Base-by-base conservation (phyloP, 441 rosid genomes). In the Croton laevigatus region DNA sequence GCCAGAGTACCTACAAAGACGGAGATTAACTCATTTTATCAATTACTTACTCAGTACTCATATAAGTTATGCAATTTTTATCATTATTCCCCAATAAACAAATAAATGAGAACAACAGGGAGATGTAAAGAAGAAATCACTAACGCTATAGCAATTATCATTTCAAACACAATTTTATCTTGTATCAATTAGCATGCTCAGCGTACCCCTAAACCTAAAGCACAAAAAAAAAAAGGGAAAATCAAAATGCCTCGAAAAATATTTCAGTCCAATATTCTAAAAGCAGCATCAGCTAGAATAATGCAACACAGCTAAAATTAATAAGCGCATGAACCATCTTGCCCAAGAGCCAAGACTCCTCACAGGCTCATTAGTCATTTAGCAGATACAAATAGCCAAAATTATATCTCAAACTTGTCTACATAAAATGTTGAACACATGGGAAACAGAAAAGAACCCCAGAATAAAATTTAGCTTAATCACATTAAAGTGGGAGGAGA, bases 1-100 rank as follows among this genome's bases (percentile, higher is more conserved):
- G 96, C 94, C 70, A 96, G 80, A 68, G 98, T 86, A 64, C 99
- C 99, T 94, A 66, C 20, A 58, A 59, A 52, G 16, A 23, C 19
- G 72, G 23, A 70, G 27, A 14, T 37, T n/a, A 54, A 42, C 48
- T 53, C 60, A 65, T 45, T 76, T 32, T 34, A 54, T 9, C 59
- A 46, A 66, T 52, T 9, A 66, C 27, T 42, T 9, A 32, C 40
- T 51, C 19, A 53, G 62, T 34, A 42, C 5, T 36, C 32, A 44
- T 8, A 45, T 8, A 52, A 69, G 49, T 44, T 57, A 17, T 62
- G 22, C 13, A 34, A 27, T 68, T 48, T 60, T 46, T 27, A 27
- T 27, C 32, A 20, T 34, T 55, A 52, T 36, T 22, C 6, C 61
- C 46, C 53, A 38, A 27, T 13, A 53, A 45, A 20, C 44, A 73